Percentiles rank a stretch among this genome's conserved stretches.
These are phyloP conservation scores for Hericium rajendrae DNA, from an alignment of 768 basidiomycete species.

Conservation along the genomic window DNA sequence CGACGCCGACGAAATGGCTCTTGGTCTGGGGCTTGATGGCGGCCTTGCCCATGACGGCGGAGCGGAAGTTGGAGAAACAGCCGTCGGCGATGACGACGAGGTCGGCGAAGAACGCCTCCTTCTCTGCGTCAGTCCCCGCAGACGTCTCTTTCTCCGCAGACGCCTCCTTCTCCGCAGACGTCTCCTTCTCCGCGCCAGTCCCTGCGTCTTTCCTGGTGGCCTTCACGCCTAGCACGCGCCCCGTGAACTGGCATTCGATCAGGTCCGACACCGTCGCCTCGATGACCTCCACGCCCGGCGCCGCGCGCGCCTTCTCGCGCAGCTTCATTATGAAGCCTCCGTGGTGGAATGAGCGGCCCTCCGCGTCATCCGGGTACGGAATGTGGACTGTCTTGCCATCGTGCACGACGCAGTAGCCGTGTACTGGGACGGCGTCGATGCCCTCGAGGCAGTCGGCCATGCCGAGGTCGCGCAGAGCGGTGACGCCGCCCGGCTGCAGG, in stretches of 20 bases:
- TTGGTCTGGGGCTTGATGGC: slow-evolving; percentile 43
- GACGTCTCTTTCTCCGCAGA: slow-evolving; percentile 37
- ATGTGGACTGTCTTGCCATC: slow-evolving; percentile 68
- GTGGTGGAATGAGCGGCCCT: slow-evolving; percentile 90
- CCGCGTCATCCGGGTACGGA: slow-evolving; percentile 66
- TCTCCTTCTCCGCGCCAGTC: slow-evolving; percentile 29
- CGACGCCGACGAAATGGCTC: slow-evolving; percentile 77
- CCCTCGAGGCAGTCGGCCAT: slow-evolving; percentile 66
- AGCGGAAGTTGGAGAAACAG: slow-evolving; percentile 89
- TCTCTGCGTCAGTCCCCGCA: slow-evolving; percentile 16
- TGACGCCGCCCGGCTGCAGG: slow-evolving; percentile 86
- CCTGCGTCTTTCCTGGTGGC: slow-evolving; percentile 34
- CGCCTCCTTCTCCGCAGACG: slow-evolving; percentile 33
- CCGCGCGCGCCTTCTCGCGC: slow-evolving; percentile 51
- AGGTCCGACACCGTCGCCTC: slow-evolving; percentile 80
- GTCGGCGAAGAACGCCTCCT: slow-evolving; percentile 57
- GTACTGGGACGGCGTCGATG: slow-evolving; percentile 77
- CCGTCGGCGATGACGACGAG: slow-evolving; percentile 89
- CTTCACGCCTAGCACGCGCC: slow-evolving; percentile 56
- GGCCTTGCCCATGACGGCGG: slow-evolving; percentile 45
- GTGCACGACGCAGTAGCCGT: slow-evolving; percentile 81
- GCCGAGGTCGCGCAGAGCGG: slow-evolving; percentile 68
- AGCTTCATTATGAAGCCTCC: slow-evolving; percentile 81
- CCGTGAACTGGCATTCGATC: slow-evolving; percentile 44
- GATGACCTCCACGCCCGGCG: slow-evolving; percentile 63